Percentiles rank a stretch among this genome's conserved stretches.
Evolutionary conservation across 2,329 filamentous ascomycete genomes (phyloP).

Genomic region (Hirsutella minnesotensis): DNA sequence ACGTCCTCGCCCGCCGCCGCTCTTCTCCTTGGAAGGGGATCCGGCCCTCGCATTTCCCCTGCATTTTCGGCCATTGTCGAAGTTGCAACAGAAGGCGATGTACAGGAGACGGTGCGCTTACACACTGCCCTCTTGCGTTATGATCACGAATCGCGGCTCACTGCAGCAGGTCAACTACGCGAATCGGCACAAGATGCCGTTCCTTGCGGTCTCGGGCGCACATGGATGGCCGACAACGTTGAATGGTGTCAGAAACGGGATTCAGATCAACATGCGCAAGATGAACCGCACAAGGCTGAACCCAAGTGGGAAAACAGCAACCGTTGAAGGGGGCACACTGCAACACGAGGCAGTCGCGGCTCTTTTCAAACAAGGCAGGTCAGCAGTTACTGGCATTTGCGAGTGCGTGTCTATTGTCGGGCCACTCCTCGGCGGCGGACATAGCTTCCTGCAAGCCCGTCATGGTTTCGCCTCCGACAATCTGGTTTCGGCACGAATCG

Average conservation of each 20-base stretch:
- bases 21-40: neutral
- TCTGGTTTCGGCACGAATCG: slow-evolving; percentile 18
- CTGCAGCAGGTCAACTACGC: slow-evolving; percentile 9
- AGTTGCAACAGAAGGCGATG: neutral
- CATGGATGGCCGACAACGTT: slow-evolving; percentile 6
- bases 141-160: neutral
- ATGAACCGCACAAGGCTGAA: slow-evolving; percentile 4
- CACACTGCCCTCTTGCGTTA: too few species aligned
- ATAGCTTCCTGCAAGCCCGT: neutral
- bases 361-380: slow-evolving; percentile 3
- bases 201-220: slow-evolving; percentile 6
- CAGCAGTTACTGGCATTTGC: slow-evolving; percentile 1
- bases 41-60: neutral
- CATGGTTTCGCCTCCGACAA: slow-evolving; percentile 19
- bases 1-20: neutral
- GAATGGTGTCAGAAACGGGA: slow-evolving; percentile 1
- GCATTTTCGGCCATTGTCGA: neutral
- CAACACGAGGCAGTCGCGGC: slow-evolving; percentile 4
- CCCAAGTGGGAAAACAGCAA: slow-evolving; percentile 1
- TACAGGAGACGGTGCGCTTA: slow-evolving; percentile 3
- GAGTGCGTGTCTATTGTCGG: slow-evolving; percentile 1
- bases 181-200: slow-evolving; percentile 3
- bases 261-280: slow-evolving; percentile 8
- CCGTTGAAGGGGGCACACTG: slow-evolving; percentile 4
- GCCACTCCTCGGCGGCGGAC: slow-evolving; percentile 2